Conservation (phyloP, 2,329 filamentous ascomycete species). For the Fusarium sp. region DNA sequence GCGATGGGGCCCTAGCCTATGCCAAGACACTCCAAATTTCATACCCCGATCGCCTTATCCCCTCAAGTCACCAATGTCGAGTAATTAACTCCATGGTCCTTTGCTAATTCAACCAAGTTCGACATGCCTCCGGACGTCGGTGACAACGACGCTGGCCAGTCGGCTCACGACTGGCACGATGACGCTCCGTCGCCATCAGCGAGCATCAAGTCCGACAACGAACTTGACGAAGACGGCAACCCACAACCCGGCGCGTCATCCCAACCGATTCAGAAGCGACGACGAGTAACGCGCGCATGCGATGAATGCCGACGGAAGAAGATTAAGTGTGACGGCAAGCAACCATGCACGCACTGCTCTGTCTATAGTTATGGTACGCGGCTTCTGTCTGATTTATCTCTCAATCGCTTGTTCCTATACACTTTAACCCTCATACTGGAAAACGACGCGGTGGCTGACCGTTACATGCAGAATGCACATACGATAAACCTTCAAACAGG, state of each 20-base stretch:
- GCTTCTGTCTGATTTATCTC: background rate
- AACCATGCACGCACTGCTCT: slow-evolving; percentile 93
- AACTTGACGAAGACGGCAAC: slow-evolving; percentile 52
- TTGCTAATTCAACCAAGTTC: slow-evolving; percentile 40
- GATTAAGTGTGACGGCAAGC: slow-evolving; percentile 88
- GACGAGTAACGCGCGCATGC: slow-evolving; percentile 82
- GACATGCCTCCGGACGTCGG: slow-evolving; percentile 53
- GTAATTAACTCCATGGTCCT: slow-evolving; percentile 6
- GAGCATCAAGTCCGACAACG: slow-evolving; percentile 56
- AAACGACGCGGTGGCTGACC: slow-evolving; percentile 27
- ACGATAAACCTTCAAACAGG: slow-evolving; percentile 93
- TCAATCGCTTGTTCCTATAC: background rate
- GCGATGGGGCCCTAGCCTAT: slow-evolving; percentile 5
- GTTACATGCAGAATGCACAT: slow-evolving; percentile 79
- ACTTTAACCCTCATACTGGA: background rate
- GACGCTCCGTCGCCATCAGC: slow-evolving; percentile 54
- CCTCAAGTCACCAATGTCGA: slow-evolving; percentile 11
- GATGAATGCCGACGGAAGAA: slow-evolving; percentile 87
- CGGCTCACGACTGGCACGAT: slow-evolving; percentile 50
- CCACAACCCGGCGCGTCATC: slow-evolving; percentile 50
- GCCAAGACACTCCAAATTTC: slow-evolving; percentile 20
- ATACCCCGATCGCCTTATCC: slow-evolving; percentile 9
- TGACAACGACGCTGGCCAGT: slow-evolving; percentile 54
- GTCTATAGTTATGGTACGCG: slow-evolving; percentile 94
- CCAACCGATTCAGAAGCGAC: slow-evolving; percentile 76